Evolutionary conservation across 2,329 filamentous ascomycete genomes (phyloP).

Genomic region (Aureobasidium sp.): DNA sequence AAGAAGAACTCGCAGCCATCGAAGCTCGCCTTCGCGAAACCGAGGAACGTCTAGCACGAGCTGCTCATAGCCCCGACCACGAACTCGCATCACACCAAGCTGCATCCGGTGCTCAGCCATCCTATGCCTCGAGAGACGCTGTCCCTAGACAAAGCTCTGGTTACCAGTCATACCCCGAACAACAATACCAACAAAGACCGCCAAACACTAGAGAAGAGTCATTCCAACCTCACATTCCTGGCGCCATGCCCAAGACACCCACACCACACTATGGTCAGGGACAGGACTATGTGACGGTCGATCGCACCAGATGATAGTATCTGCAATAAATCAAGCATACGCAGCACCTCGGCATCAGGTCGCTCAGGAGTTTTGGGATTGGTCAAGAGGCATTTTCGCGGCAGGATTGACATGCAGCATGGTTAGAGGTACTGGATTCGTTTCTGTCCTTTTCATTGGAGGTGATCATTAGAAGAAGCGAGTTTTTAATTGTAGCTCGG

Average conservation of each 20-base stretch:
- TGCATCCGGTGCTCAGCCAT: neutral
- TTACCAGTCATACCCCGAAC: neutral
- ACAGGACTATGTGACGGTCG: conserved; percentile 33
- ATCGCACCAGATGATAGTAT: conserved; percentile 21
- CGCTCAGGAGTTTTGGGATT: conserved; percentile 6
- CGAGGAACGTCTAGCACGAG: conserved; percentile 61
- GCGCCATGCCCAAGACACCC: conserved; percentile 28
- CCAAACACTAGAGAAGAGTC: conserved; percentile 11
- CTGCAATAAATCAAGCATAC: neutral
- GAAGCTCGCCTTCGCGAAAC: conserved; percentile 78
- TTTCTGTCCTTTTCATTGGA: neutral
- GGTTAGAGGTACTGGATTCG: neutral
- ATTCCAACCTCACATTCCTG: conserved; percentile 23
- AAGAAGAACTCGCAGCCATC: conserved; percentile 75
- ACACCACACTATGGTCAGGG: conserved; percentile 26
- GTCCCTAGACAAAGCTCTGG: neutral
- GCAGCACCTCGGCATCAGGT: neutral
- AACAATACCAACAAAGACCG: conserved; percentile 1
- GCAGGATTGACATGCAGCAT: neutral
- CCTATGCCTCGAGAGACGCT: neutral
- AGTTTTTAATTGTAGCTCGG: neutral
- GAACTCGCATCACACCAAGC: conserved; percentile 9
- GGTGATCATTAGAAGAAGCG: neutral
- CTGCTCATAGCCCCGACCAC: conserved; percentile 20
- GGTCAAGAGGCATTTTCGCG: neutral